These are phyloP conservation scores for Rhodotorula sp. DNA, from an alignment of 1,284 basidiomycete genomes.

Conservation along the genomic window DNA sequence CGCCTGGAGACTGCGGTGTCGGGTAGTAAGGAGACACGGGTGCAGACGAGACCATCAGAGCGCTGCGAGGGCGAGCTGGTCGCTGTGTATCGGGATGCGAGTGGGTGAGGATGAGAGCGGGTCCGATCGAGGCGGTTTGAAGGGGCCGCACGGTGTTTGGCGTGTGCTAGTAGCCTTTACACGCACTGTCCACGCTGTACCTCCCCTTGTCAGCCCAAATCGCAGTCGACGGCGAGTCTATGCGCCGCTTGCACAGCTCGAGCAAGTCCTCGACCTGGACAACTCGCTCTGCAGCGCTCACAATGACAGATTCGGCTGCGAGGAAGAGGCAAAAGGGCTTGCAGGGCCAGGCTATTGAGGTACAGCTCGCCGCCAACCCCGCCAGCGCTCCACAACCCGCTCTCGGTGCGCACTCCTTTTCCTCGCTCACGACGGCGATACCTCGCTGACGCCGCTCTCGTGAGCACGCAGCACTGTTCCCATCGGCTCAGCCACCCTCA, in stretches of 20 bases:
- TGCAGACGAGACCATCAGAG: neutral
- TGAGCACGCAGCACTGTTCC: constrained; percentile 20
- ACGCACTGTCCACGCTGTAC: too few relatives aligned
- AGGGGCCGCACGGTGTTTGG: too few relatives aligned
- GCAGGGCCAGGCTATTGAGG: constrained; percentile 22
- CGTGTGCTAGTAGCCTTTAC: too few relatives aligned
- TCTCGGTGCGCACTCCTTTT: constrained; percentile 20
- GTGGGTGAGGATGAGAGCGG: neutral
- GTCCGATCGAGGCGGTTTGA: too few relatives aligned
- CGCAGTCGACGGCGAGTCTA: too few relatives aligned
- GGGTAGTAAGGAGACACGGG: neutral
- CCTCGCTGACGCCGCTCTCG: neutral
- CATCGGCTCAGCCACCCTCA: constrained; percentile 24
- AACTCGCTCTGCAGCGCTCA: neutral
- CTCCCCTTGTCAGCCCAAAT: too few relatives aligned
- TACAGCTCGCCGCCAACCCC: neutral
- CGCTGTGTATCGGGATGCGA: neutral
- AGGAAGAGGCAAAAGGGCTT: constrained; percentile 28
- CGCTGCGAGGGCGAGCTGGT: neutral
- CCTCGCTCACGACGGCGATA: neutral
- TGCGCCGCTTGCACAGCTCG: too few relatives aligned
- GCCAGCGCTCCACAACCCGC: constrained; percentile 6
- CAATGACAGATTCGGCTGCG: constrained; percentile 13
- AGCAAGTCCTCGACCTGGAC: too few relatives aligned
- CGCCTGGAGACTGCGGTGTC: neutral